A percentile compares a stretch with the other conserved stretches of the same genome.
phyloP scores from a whole-genome alignment of 768 basidiomycete species.

The Chalciporus chontae region DNA sequence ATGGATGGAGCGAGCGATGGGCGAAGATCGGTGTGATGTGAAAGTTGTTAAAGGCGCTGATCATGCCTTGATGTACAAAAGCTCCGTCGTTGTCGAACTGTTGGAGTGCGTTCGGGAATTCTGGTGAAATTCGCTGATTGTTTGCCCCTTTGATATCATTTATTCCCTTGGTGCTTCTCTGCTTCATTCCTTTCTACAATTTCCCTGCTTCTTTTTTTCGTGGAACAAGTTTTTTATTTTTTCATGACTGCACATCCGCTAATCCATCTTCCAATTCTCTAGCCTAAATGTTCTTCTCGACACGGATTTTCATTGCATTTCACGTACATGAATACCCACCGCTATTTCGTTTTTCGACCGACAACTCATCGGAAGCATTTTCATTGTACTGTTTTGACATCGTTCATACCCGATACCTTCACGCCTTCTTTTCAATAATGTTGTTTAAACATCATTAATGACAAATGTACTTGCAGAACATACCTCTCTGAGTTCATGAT shows the following conservation, averaged over 20 bases:
- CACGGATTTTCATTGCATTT: constrained; percentile 12
- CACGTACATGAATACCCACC: constrained; percentile 12
- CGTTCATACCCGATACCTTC: constrained; percentile 23
- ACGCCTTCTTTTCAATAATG: constrained; percentile 20
- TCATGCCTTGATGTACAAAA: constrained; percentile 92
- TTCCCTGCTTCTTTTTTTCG: constrained; percentile 8
- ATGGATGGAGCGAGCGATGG: constrained; percentile 90
- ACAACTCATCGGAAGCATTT: constrained; percentile 24
- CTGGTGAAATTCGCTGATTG: constrained; percentile 36
- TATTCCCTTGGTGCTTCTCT: constrained; percentile 4
- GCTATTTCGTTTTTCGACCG: constrained; percentile 8
- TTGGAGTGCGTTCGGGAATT: constrained; percentile 64
- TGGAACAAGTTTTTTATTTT: constrained; percentile 15
- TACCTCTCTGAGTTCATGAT: neutral
- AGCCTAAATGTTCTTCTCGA: constrained; percentile 4
- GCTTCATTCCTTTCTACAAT: constrained; percentile 17
- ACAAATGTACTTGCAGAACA: constrained; percentile 20
- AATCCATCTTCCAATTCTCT: constrained; percentile 7
- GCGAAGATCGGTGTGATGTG: constrained; percentile 68
- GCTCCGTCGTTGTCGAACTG: constrained; percentile 81
- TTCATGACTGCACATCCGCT: neutral
- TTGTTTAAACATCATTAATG: constrained; percentile 33
- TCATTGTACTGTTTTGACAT: constrained; percentile 29
- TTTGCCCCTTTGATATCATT: constrained; percentile 4
- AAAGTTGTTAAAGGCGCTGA: constrained; percentile 85